Conservation (phyloP, 2,329 filamentous ascomycete genomes). For the Aspergillus neoniger region DNA sequence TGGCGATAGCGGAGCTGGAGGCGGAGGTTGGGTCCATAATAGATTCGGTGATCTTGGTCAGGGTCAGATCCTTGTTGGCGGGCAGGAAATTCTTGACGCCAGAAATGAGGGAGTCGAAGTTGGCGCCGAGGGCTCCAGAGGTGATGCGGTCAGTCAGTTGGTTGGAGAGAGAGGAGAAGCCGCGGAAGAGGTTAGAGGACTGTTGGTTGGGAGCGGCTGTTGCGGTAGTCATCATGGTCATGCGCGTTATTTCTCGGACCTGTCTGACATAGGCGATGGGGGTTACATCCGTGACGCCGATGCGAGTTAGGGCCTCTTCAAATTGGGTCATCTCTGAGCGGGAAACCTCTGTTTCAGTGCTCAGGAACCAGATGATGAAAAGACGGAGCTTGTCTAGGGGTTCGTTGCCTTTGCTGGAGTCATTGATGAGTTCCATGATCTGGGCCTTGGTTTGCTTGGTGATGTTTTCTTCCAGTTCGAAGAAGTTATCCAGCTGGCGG, state of each 20-base stretch:
- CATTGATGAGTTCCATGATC: slow-evolving; percentile 82
- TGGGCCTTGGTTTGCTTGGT: slow-evolving; percentile 88
- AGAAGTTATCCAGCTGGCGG: slow-evolving; percentile 92
- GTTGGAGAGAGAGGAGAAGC: slow-evolving; percentile 88
- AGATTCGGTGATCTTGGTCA: slow-evolving; percentile 97
- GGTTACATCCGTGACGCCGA: slow-evolving; percentile 70
- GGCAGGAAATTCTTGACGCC: slow-evolving; percentile 99
- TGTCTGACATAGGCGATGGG: slow-evolving; percentile 84
- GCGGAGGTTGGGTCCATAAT: slow-evolving; percentile 95
- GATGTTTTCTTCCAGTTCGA: slow-evolving; percentile 90
- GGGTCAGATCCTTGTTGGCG: slow-evolving; percentile 87
- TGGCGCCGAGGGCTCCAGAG: slow-evolving; percentile 80
- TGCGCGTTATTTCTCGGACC: slow-evolving; percentile 90
- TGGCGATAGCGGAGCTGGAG: slow-evolving; percentile 87
- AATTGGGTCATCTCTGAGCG: slow-evolving; percentile 82
- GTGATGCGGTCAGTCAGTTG: slow-evolving; percentile 92
- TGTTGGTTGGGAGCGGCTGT: slow-evolving; percentile 60
- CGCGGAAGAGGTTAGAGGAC: slow-evolving; percentile 76
- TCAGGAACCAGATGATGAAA: slow-evolving; percentile 97
- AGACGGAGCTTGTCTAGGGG: slow-evolving; percentile 86
- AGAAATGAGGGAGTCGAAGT: slow-evolving; percentile 91
- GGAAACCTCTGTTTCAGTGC: slow-evolving; percentile 84
- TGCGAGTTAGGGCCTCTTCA: slow-evolving; percentile 75
- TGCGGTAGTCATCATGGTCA: slow-evolving; percentile 94
- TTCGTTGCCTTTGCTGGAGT: slow-evolving; percentile 77